Evolutionary conservation across 257 asterid species (phyloP), one percentile per base, ranked within the genome.

Genomic region (Marsdenia floribunda): DNA sequence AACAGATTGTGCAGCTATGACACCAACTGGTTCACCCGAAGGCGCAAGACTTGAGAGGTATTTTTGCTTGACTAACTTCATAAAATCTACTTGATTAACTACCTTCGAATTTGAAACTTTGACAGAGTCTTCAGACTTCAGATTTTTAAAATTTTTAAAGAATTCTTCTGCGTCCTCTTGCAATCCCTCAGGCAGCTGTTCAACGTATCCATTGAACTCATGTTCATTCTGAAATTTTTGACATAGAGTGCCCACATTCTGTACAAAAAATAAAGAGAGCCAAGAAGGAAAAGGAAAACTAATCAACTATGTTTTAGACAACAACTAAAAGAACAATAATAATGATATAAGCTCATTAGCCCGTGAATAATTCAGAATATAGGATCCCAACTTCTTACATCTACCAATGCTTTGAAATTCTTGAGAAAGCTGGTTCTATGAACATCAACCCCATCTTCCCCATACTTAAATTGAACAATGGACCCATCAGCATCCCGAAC

Each of bases 401-500:
- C 85, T 72, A 82, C 85, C 66, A 94, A 87, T 46, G 99, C 97
- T 86, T 85, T 79, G 82, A 94, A 91, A 82, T 94, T 92, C 71
- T 85, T 89, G 44, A 94, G 89, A 79, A 89, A 94, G 87, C 99
- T 87, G 35, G 99, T 92, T 80, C 81, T 80, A 85, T 87, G 99
- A 68, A 85, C 90, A 81, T 94, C 99, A 82, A 92, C 91, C 24
- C 97, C 99, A 81, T 94, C 99, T 87, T 94, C 99, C 71, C 99
- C 99, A 70, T 94, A 94, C 71, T 76, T 85, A 83, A 94, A 94
- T 75, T 94, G 99, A 81, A 94, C 76, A 33, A 94, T 85, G 75
- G 99, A 92, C 78, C 98, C 97, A 90, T 94, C 99, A 70, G 97
- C 87, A 84, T 94, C 98, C 75, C 98, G 99, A 61, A 94, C 99